Base-by-base conservation (phyloP, 305 asterid species). In the Solanum hybrid region DNA sequence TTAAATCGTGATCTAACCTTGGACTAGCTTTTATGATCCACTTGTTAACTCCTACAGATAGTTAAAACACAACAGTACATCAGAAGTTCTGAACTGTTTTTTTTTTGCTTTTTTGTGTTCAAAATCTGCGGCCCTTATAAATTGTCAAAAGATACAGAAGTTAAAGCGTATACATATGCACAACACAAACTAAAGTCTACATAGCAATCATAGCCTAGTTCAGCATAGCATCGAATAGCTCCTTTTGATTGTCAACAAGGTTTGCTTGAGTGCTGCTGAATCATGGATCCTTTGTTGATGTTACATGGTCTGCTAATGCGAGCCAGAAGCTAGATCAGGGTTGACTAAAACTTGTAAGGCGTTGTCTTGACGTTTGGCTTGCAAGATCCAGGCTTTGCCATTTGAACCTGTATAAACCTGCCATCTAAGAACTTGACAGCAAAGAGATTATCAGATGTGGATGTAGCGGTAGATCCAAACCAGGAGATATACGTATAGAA, bases 331-430 rank as follows among this genome's bases (percentile, higher is more conserved):
- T 72, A 51, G 11, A 51, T 31, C 75, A 5, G 76, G 5, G 41
- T 27, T 37, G 31, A 3, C 89, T 87, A 87, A 31, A 87, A 87
- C 39, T 38, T 87, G 37, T 87, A 87, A 87, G 89, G 84, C 7
- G 5, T 17, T 38, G 89, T 6, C 89, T 38, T 87, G 68, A 41
- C 5, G 51, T 45, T 75, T 1, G 31, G 80, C 82, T 38, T 73
- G 84, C 89, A 87, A 26, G 84, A 73, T 87, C 84, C 89, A 27
- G 84, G 84, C 84, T 73, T 87, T 38, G 89, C 89, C 20, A 73
- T 70, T 5, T 73, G 80, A 41, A 87, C 73, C 32, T 77, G 89
- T 38, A 87, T 27, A 38, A 87, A 87, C n/a, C 89, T 87, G 84
- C 89, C 89, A 87, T 87, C 82, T 39, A 87, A 73, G 70, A 87